Conservation (phyloP, 495 filamentous ascomycete species). For the Sordaria brevicollis region DNA sequence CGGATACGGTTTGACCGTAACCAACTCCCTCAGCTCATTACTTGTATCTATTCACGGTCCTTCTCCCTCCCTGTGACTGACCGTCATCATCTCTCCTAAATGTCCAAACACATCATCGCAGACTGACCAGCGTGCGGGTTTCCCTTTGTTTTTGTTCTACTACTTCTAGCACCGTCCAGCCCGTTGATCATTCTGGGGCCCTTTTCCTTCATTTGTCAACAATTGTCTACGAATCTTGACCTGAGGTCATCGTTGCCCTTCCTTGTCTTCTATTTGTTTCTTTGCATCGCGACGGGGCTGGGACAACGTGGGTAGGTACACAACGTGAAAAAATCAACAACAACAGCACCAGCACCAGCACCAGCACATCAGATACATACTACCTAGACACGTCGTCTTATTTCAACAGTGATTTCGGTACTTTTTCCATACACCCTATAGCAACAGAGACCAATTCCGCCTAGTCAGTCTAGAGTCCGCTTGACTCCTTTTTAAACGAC, state of each 20-base stretch:
- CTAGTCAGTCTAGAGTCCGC: not conserved
- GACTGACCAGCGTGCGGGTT: not conserved
- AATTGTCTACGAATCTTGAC: not conserved
- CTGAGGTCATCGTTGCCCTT: not conserved
- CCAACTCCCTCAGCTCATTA: not conserved
- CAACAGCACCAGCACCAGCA: not conserved
- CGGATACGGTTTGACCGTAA: not conserved
- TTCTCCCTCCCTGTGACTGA: not conserved
- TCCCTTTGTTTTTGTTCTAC: not conserved
- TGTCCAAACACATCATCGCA: not conserved
- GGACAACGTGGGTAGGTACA: not conserved
- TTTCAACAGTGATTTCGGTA: not conserved
- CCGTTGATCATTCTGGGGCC: not conserved
- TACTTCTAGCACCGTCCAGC: not conserved
- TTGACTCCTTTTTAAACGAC: not conserved
- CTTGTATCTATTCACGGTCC: not conserved
- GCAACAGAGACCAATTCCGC: not conserved
- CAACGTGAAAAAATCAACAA: not conserved
- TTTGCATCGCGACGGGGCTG: not conserved
- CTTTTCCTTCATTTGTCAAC: not conserved
- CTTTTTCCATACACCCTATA: not conserved
- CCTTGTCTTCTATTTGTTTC: not conserved
- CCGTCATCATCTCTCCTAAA: not conserved
- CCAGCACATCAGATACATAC: not conserved
- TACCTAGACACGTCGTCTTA: not conserved